Evolutionary conservation across 1,284 basidiomycete genomes (phyloP).

Genomic region (Marasmius oreades): DNA sequence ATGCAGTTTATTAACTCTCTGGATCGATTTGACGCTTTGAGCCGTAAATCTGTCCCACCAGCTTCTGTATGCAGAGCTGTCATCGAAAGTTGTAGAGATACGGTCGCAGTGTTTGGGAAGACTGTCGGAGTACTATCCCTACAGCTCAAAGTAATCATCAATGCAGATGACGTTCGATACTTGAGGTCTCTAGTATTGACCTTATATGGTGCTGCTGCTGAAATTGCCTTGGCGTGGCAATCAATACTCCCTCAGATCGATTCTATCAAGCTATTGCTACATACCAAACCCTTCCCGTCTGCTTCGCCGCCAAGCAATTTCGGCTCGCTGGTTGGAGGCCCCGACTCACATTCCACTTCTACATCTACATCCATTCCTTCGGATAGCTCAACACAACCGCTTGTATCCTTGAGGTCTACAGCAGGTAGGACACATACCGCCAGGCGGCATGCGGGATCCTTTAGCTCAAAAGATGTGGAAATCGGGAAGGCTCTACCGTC

Average conservation of each 20-base stretch:
- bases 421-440: slow-evolving; percentile 44
- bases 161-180: slow-evolving; percentile 82
- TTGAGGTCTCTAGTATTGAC: slow-evolving; percentile 85
- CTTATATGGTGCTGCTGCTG: slow-evolving; percentile 88
- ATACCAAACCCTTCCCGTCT: slow-evolving; percentile 30
- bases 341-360: slow-evolving; percentile 21
- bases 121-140: slow-evolving; percentile 80
- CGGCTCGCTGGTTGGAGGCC: slow-evolving; percentile 10
- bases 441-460: slow-evolving; percentile 89
- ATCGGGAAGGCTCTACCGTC: slow-evolving; percentile 80
- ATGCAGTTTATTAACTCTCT: slow-evolving; percentile 83
- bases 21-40: slow-evolving; percentile 89
- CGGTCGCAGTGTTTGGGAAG: slow-evolving; percentile 83
- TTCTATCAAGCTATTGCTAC: slow-evolving; percentile 65
- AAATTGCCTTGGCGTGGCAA: slow-evolving; percentile 87
- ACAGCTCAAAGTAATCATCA: slow-evolving; percentile 77
- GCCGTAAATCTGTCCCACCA: slow-evolving; percentile 66
- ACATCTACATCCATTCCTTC: slow-evolving; percentile 6
- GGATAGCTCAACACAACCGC: slow-evolving; percentile 18
- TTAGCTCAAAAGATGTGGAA: slow-evolving; percentile 88
- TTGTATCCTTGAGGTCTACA: slow-evolving; percentile 22
- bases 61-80: slow-evolving; percentile 77
- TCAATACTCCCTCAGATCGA: slow-evolving; percentile 73
- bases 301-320: slow-evolving; percentile 21
- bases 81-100: slow-evolving; percentile 83